phyloP scores from a whole-genome alignment of 2,329 filamentous ascomycete species.

The Diaporthe sp. region DNA sequence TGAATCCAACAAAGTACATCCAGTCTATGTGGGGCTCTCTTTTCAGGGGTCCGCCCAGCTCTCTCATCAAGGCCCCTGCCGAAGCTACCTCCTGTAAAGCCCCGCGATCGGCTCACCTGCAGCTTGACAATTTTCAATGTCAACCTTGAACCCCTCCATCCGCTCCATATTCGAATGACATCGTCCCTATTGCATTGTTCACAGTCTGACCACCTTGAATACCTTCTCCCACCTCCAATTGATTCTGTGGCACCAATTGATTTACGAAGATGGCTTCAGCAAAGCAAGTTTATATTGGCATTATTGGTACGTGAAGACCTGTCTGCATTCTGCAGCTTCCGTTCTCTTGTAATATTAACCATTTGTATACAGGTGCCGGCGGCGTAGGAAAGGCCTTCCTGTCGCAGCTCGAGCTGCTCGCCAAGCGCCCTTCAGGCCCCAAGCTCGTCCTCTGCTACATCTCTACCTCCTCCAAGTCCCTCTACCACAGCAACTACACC shows the following conservation, averaged over 20 bases:
- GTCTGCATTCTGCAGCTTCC: neutral
- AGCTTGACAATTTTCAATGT: slow-evolving; percentile 44
- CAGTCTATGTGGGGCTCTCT: neutral
- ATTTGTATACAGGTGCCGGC: slow-evolving; percentile 77
- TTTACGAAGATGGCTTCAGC: slow-evolving; percentile 46
- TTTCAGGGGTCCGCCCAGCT: slow-evolving; percentile 34
- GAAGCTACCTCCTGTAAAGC: slow-evolving; percentile 36
- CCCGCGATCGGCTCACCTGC: slow-evolving; percentile 48
- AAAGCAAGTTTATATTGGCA: slow-evolving; percentile 58
- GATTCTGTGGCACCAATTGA: slow-evolving; percentile 9
- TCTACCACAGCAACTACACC: slow-evolving; percentile 81
- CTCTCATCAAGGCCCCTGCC: slow-evolving; percentile 16
- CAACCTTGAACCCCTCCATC: slow-evolving; percentile 42
- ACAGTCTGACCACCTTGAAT: neutral
- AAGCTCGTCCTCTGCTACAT: slow-evolving; percentile 87
- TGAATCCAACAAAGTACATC: neutral
- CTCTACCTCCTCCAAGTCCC: slow-evolving; percentile 85
- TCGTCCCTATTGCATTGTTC: neutral
- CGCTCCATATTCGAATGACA: neutral
- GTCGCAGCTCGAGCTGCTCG: slow-evolving; percentile 79
- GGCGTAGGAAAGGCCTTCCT: slow-evolving; percentile 95
- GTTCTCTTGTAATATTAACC: neutral
- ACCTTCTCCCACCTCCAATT: neutral
- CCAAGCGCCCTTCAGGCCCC: slow-evolving; percentile 75
- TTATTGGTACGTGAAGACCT: slow-evolving; percentile 54